Percentiles rank a stretch among this genome's conserved stretches.
Conservation (phyloP, 106 monocot genomes). For the Amphibolis antarctica region DNA sequence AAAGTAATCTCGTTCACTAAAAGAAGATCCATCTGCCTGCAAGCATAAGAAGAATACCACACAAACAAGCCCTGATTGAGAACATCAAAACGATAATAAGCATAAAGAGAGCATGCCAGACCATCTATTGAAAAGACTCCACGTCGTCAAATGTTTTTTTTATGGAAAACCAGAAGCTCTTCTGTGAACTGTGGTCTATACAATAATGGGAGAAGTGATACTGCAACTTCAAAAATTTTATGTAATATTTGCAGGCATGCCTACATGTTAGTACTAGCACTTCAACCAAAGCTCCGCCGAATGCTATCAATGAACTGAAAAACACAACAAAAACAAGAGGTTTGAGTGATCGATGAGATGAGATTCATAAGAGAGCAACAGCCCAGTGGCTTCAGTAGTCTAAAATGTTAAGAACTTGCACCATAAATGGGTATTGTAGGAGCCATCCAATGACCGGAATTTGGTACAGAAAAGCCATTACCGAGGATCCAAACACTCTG, state of each 20-base stretch:
- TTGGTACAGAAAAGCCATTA: conserved; percentile 46
- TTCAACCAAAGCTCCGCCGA: conserved; percentile 2
- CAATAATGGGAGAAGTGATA: too few species aligned
- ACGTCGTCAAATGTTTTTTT: too few species aligned
- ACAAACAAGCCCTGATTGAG: too few species aligned
- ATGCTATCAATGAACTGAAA: conserved; percentile 7
- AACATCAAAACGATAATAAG: too few species aligned
- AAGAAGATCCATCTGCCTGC: too few species aligned
- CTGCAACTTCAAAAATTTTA: too few species aligned
- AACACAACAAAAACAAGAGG: background rate
- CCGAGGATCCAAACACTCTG: conserved; percentile 62
- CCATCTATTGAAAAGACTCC: too few species aligned
- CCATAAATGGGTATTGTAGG: conserved; percentile 49
- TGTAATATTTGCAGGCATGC: background rate
- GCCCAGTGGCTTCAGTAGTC: background rate
- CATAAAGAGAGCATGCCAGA: too few species aligned
- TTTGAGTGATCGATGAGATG: background rate
- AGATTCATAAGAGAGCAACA: background rate
- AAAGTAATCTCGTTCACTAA: too few species aligned
- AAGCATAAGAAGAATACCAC: too few species aligned
- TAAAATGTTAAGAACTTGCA: background rate
- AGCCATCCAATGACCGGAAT: conserved; percentile 73
- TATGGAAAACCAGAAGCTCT: too few species aligned
- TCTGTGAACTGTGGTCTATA: too few species aligned
- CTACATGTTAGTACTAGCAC: background rate